Conservation (phyloP, 2,329 filamentous ascomycete species). For the Curvularia eragrostidis region DNA sequence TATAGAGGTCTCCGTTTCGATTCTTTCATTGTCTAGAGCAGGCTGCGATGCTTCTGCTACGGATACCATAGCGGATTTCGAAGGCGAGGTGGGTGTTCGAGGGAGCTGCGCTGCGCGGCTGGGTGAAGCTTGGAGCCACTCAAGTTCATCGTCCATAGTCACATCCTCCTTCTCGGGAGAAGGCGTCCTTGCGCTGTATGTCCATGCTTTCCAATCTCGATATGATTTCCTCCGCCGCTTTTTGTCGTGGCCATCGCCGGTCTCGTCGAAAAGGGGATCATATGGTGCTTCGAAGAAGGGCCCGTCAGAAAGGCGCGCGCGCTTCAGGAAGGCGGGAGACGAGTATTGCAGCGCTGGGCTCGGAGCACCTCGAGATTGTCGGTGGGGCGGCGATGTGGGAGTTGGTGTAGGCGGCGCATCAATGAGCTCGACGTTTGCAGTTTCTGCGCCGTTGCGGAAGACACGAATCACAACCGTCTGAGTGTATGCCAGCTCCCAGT, state of each 20-base stretch:
- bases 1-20: background rate
- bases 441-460: slow-evolving; percentile 56
- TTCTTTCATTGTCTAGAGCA: background rate
- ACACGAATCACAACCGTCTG: slow-evolving; percentile 48
- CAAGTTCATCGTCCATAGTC: slow-evolving; percentile 28
- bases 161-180: slow-evolving; percentile 66
- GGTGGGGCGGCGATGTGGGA: slow-evolving; percentile 32
- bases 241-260: slow-evolving; percentile 64
- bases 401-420: slow-evolving; percentile 40
- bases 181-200: slow-evolving; percentile 72
- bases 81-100: slow-evolving; percentile 37
- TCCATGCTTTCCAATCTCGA: slow-evolving; percentile 74
- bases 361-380: slow-evolving; percentile 10
- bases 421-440: slow-evolving; percentile 62
- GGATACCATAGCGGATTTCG: slow-evolving; percentile 12
- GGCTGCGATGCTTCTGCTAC: slow-evolving; percentile 2
- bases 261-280: slow-evolving; percentile 71
- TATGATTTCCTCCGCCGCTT: slow-evolving; percentile 76
- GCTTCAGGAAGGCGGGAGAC: slow-evolving; percentile 79
- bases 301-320: slow-evolving; percentile 72
- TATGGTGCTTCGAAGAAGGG: slow-evolving; percentile 67
- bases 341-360: slow-evolving; percentile 59
- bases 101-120: slow-evolving; percentile 33
- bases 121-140: slow-evolving; percentile 29
- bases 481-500: slow-evolving; percentile 63